Evolutionary conservation across 1,139 yeast genomes (phyloP).

Genomic region (Lodderomyces elongisporus): DNA sequence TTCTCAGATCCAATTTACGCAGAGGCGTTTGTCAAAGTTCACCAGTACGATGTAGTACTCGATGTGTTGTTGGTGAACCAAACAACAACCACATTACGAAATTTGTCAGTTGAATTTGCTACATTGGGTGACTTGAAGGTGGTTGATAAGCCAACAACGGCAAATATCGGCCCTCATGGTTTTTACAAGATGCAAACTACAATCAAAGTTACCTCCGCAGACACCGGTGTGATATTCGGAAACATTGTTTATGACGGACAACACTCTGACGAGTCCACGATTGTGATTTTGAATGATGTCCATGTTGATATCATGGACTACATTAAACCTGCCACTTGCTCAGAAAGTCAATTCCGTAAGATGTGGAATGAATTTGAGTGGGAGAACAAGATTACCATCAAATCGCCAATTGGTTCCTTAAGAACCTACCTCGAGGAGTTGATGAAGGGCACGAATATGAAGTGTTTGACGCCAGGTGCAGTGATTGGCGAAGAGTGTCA

Average conservation of each 20-base stretch:
- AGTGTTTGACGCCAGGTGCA: slow-evolving; percentile 88
- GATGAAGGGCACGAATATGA: slow-evolving; percentile 86
- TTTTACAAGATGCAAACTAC: slow-evolving; percentile 88
- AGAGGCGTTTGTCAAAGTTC: slow-evolving; percentile 91
- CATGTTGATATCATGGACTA: slow-evolving; percentile 97
- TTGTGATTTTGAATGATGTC: slow-evolving; percentile 89
- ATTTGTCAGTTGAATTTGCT: slow-evolving; percentile 91
- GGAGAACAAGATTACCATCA: slow-evolving; percentile 96
- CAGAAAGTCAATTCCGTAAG: slow-evolving; percentile 85
- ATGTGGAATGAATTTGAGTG: slow-evolving; percentile 99
- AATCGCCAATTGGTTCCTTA: slow-evolving; percentile 62
- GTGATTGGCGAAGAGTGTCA: slow-evolving; percentile 82
- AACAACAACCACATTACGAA: slow-evolving; percentile 85
- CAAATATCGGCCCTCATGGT: slow-evolving; percentile 93
- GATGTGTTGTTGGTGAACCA: slow-evolving; percentile 94
- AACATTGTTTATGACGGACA: slow-evolving; percentile 95
- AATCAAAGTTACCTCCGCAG: slow-evolving; percentile 92
- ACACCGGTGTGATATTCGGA: slow-evolving; percentile 96
- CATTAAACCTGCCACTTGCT: slow-evolving; percentile 87
- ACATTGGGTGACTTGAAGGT: slow-evolving; percentile 95
- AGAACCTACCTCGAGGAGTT: slow-evolving; percentile 76
- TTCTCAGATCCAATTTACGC: slow-evolving; percentile 98
- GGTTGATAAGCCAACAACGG: slow-evolving; percentile 88
- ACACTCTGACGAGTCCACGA: slow-evolving; percentile 83
- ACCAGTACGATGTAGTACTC: slow-evolving; percentile 91